Conservation (phyloP, 1,284 basidiomycete genomes). For the Cerioporus squamosus region DNA sequence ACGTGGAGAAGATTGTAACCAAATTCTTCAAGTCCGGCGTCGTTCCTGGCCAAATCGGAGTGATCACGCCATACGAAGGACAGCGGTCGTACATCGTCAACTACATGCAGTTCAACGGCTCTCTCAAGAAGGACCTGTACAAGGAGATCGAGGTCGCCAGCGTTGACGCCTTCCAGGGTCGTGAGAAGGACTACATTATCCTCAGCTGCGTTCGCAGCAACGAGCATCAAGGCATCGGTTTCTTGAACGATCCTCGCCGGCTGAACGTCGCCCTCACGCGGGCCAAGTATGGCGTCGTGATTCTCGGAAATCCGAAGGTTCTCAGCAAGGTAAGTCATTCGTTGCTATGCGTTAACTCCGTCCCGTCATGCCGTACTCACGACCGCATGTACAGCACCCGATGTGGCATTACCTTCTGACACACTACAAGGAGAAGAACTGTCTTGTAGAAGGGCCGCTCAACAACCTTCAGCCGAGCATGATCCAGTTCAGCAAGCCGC, state of each 20-base stretch:
- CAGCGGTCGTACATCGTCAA: slow-evolving; percentile 99
- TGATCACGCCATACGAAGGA: slow-evolving; percentile 99
- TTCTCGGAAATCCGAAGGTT: slow-evolving; percentile 98
- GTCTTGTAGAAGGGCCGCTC: slow-evolving; percentile 95
- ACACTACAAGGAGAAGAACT: slow-evolving; percentile 96
- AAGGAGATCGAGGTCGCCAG: slow-evolving; percentile 99
- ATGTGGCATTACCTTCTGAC: slow-evolving; percentile 98
- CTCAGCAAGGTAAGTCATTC: slow-evolving; percentile 85
- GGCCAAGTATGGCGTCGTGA: slow-evolving; percentile 98
- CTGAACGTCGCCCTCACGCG: slow-evolving; percentile 97
- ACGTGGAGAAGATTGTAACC: slow-evolving; percentile 99
- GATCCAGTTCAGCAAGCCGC: slow-evolving; percentile 98
- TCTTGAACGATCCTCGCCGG: slow-evolving; percentile 96
- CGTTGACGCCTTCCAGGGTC: slow-evolving; percentile 99
- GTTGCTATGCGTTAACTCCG: slow-evolving; percentile 62
- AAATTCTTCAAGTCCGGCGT: slow-evolving; percentile 99
- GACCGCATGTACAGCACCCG: slow-evolving; percentile 72
- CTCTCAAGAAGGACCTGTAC: slow-evolving; percentile 98
- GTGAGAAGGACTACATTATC: slow-evolving; percentile 99
- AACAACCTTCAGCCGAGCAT: slow-evolving; percentile 97
- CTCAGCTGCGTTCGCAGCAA: slow-evolving; percentile 99
- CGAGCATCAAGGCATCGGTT: slow-evolving; percentile 99
- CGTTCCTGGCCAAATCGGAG: slow-evolving; percentile 93
- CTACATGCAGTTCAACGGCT: slow-evolving; percentile 99
- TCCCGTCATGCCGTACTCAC: slow-evolving; percentile 80